These are phyloP conservation scores for Cladosporium sp. DNA, from an alignment of 2,329 filamentous ascomycete genomes.

Conservation along the genomic window DNA sequence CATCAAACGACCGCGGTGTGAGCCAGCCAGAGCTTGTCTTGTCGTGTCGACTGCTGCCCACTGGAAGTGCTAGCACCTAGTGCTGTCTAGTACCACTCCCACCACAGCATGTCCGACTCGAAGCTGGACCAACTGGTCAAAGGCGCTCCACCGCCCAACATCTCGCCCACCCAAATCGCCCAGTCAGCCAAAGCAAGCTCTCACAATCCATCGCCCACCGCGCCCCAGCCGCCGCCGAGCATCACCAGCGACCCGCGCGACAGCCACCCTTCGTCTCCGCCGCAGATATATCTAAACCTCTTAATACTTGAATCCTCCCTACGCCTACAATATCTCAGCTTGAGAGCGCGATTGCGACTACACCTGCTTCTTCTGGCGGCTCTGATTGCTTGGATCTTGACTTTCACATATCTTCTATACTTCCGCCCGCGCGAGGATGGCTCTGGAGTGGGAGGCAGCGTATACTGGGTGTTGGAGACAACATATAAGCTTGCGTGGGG, in stretches of 20 bases:
- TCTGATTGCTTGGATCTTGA: slow-evolving; percentile 75
- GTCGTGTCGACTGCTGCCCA: slow-evolving; percentile 1
- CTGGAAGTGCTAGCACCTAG: background rate
- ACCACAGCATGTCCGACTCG: slow-evolving; percentile 21
- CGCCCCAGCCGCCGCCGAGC: slow-evolving; percentile 41
- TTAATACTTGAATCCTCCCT: slow-evolving; percentile 94
- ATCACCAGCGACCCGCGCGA: slow-evolving; percentile 68
- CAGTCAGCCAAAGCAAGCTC: slow-evolving; percentile 35
- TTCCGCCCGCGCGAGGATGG: slow-evolving; percentile 96
- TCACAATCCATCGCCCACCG: slow-evolving; percentile 37
- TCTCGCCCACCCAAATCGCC: slow-evolving; percentile 45
- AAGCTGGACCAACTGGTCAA: slow-evolving; percentile 60
- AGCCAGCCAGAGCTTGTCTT: background rate
- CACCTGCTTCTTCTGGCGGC: slow-evolving; percentile 89
- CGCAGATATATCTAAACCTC: slow-evolving; percentile 97
- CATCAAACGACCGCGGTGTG: background rate
- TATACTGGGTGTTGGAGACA: slow-evolving; percentile 95
- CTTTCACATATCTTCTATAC: slow-evolving; percentile 88
- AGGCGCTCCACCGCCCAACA: slow-evolving; percentile 70
- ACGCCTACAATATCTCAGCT: slow-evolving; percentile 86
- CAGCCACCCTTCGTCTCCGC: slow-evolving; percentile 82
- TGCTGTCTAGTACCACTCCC: background rate
- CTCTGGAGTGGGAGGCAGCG: slow-evolving; percentile 82
- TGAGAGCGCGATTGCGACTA: slow-evolving; percentile 82
- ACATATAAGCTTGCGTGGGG: slow-evolving; percentile 88